Evolutionary conservation across 768 basidiomycete genomes (phyloP).

Genomic region (Tylopilus subfusipes): DNA sequence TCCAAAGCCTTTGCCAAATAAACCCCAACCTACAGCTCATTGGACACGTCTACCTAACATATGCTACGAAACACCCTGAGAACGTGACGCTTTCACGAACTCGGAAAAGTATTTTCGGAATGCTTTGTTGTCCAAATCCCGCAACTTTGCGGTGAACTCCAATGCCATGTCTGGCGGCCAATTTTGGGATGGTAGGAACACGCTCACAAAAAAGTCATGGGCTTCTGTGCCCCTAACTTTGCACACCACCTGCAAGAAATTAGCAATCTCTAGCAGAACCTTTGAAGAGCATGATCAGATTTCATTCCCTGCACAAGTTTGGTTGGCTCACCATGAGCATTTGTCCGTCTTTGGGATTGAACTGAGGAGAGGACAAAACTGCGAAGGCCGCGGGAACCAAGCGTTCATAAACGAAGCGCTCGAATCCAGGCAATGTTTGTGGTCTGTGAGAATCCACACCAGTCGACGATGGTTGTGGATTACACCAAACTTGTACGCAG

Average conservation of each 20-base stretch:
- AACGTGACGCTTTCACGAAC: conserved; percentile 70
- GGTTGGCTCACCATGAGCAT: conserved; percentile 63
- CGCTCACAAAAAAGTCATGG: conserved; percentile 69
- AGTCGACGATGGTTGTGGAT: conserved; percentile 36
- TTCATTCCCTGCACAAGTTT: background rate
- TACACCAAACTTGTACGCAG: conserved; percentile 67
- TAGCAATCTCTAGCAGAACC: conserved; percentile 89
- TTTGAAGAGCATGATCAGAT: conserved; percentile 29
- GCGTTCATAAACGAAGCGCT: conserved; percentile 85
- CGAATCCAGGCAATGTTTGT: conserved; percentile 77
- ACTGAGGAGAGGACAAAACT: conserved; percentile 71
- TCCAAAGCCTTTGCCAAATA: conserved; percentile 33
- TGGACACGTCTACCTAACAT: background rate
- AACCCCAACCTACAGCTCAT: background rate
- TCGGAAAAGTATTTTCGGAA: conserved; percentile 89
- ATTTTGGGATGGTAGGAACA: conserved; percentile 84
- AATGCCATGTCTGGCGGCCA: conserved; percentile 77
- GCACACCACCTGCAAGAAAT: conserved; percentile 74
- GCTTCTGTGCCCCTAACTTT: conserved; percentile 80
- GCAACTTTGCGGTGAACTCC: conserved; percentile 75
- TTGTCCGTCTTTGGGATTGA: conserved; percentile 89
- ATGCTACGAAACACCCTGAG: conserved; percentile 47
- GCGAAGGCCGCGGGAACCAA: conserved; percentile 80
- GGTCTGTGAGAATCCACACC: conserved; percentile 34
- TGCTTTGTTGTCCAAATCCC: conserved; percentile 66